Conservation (phyloP, 2,329 filamentous ascomycete species). For the Alternaria arbusti region DNA sequence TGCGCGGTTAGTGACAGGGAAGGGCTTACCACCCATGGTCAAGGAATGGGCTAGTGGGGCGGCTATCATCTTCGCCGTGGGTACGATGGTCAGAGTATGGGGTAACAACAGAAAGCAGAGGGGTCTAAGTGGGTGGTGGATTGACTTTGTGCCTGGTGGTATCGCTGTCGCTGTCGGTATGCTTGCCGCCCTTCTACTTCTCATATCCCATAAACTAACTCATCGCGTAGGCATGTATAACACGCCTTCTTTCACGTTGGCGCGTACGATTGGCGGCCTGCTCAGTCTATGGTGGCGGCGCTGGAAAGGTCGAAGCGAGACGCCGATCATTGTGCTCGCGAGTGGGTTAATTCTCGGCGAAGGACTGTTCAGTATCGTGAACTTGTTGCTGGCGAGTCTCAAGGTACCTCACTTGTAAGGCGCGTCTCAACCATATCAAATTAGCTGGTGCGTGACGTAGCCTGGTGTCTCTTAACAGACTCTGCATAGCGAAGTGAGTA, state of each 20-base stretch:
- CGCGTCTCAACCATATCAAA: neutral
- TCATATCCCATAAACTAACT: neutral
- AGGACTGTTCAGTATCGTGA: constrained; percentile 85
- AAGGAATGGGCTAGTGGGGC: constrained; percentile 78
- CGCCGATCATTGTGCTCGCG: constrained; percentile 87
- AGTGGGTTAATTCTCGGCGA: constrained; percentile 77
- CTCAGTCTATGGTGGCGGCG: constrained; percentile 13
- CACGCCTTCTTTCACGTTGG: constrained; percentile 92
- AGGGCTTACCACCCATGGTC: constrained; percentile 84
- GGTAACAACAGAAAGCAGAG: constrained; percentile 38
- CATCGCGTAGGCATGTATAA: constrained; percentile 83
- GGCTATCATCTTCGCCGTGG: constrained; percentile 73
- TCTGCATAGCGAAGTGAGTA: neutral
- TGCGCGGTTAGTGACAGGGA: constrained; percentile 86
- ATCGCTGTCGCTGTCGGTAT: constrained; percentile 92
- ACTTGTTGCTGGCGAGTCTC: constrained; percentile 79
- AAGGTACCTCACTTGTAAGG: constrained; percentile 62
- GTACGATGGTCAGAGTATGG: constrained; percentile 71
- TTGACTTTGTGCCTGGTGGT: constrained; percentile 81
- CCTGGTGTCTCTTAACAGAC: neutral
- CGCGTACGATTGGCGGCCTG: constrained; percentile 78
- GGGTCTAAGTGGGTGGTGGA: constrained; percentile 62
- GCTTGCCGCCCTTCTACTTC: constrained; percentile 30
- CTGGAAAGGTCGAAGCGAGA: constrained; percentile 60
- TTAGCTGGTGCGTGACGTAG: neutral